Evolutionary conservation across 1,284 basidiomycete genomes (phyloP), one percentile per base, ranked within the genome.

Genomic region (Clitocybe nebularis): DNA sequence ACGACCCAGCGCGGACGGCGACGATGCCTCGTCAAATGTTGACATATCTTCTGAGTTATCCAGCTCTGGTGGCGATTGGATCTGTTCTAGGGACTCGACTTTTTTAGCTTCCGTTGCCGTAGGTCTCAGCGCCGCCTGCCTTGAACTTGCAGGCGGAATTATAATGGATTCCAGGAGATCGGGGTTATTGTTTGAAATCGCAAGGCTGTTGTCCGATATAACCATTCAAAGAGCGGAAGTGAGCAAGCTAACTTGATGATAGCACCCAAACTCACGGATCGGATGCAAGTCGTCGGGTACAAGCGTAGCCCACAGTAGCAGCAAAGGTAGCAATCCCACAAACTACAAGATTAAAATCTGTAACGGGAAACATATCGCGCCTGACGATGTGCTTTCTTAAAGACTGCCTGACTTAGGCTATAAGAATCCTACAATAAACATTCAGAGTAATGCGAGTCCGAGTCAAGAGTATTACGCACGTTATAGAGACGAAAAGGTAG

Each of bases 271-370:
- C 60, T 48, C 52, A 63, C 56, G 56, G 50, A 46, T 54, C 58
- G 8, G 54, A 45, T 37, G 55, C 59, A 21, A 64, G 57, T 40
- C 65, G 69, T 36, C 74, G 69, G 17, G 69, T 61, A 48, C 65
- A 77, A 2, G 74, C 72, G 47, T 78, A 79, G 39, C 77, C 74
- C 14, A 79, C 68, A 11, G 74, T 75, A 10, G 76, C 77, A 44
- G 77, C 76, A 50, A 78, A 67, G 10, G 75, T 77, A 13, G 77
- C 77, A 46, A 79, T 64, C 47, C 76, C 72, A 40, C 68, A 74
- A 41, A 74, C 68, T 17, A 76, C 69, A 44, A 76, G 64, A 53
- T 72, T 76, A 49, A 75, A 65, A 50, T 68, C 68, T 46, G 51
- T 55, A 29, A 64, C 59, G 26, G 65, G 63, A 45, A 68, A 58